Base-by-base conservation (phyloP, 192 early-diverging fungal genomes). In the Backusella tarrabulga region DNA sequence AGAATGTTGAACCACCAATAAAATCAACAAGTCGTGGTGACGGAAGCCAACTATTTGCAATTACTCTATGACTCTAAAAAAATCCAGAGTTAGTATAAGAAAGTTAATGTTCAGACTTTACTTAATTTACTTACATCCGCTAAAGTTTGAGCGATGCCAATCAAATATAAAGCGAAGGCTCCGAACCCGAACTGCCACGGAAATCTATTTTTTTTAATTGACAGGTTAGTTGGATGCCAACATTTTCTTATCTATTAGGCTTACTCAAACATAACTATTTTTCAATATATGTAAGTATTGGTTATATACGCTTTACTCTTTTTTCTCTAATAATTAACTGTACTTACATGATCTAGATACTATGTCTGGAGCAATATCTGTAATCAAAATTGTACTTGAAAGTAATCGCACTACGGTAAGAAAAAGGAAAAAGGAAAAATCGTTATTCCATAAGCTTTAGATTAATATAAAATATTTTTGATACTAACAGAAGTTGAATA, bases 181-280 rank as follows among this genome's bases (percentile, higher is more conserved):
- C 71, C 80, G 74, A 73, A 77, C 7, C 80, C 80, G 56, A 76
- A 81, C 68, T 81, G 79, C 76, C 75, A 81, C 12, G 71, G 35
- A 38, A 81, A 67, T 42, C 54, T 60, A 60, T 60, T 26, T 56
- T 60, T 26, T 9, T 11, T 26, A 11, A 38, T 38, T 60, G 23
- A 26, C 8, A 44, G 12, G 3, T 60, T 60, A 60, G 54, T 9
- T 60, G n/a, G 9, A 12, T 26, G 23, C 11, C 26, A 19, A 1
- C 46, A 60, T 60, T 60, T 26, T 11, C 23, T 60, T 60, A 26
- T 60, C 21, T 60, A 9, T 9, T 60, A 21, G 9, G 54, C 56
- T 63, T 63, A 63, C 56, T 66, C 50, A 17, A 76, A 69, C 32
- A 66, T 66, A 35, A 74, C 56, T 60, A 74, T 34, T 34, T 32